Evolutionary conservation across 768 basidiomycete species (phyloP).

Genomic region (Mycena polygramma): DNA sequence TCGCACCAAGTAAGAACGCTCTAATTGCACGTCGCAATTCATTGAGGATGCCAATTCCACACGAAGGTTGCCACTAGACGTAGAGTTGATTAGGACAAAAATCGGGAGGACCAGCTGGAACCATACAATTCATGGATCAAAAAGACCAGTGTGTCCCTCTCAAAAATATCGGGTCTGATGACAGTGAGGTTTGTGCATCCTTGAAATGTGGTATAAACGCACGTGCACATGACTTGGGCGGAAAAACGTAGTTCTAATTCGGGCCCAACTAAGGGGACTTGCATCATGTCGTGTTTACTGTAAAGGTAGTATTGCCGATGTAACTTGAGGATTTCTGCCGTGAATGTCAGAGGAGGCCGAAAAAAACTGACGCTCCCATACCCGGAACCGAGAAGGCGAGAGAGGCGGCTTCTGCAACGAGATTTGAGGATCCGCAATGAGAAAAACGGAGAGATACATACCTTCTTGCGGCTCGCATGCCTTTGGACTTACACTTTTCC

Average conservation of each 20-base stretch:
- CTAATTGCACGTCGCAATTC: conserved; percentile 80
- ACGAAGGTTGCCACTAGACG: conserved; percentile 85
- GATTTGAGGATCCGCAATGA: conserved; percentile 12
- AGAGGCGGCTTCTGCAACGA: conserved; percentile 67
- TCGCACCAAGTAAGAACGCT: conserved; percentile 86
- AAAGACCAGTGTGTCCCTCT: conserved; percentile 82
- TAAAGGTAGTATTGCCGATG: conserved; percentile 90
- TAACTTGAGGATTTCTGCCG: conserved; percentile 84
- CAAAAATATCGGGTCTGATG: conserved; percentile 80
- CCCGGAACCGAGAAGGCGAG: conserved; percentile 79
- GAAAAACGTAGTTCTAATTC: conserved; percentile 81
- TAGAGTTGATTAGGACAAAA: conserved; percentile 14
- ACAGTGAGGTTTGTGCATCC: conserved; percentile 1
- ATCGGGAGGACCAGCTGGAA: not conserved
- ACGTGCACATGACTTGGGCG: conserved; percentile 93
- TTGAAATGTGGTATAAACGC: conserved; percentile 46
- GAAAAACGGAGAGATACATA: conserved; percentile 42
- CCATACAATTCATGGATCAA: conserved; percentile 97
- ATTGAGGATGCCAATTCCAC: conserved; percentile 83
- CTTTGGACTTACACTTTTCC: conserved; percentile 89
- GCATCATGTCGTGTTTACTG: conserved; percentile 81
- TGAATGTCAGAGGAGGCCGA: conserved; percentile 15
- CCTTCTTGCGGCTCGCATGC: conserved; percentile 87
- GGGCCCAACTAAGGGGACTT: conserved; percentile 78
- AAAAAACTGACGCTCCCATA: conserved; percentile 41